Evolutionary conservation across 768 basidiomycete genomes (phyloP), one percentile per base, ranked within the genome.

Genomic region (Suillus luteus): DNA sequence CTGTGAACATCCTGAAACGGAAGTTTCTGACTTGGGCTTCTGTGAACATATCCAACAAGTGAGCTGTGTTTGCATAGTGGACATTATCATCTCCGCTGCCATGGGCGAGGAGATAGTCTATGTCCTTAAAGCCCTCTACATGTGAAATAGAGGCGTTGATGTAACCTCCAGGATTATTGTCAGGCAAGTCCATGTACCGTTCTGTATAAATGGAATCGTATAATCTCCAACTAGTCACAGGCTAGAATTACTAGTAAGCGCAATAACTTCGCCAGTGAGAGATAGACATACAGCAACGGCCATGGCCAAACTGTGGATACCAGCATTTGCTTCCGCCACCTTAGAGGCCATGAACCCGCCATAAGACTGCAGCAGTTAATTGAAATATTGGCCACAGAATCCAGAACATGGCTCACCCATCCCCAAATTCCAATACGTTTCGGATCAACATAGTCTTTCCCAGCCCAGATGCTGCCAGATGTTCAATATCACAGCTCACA

Each of bases 41-140:
- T 0, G 95, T 98, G 68, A 99, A 85, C 88, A 97, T 95, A 76
- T 99, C 96, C 41, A 99, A 77, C 70, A 99, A 72, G 68, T 92
- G 92, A 14, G 95, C 95, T 61, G 91, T 88, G 77, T 99, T 96
- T 44, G 91, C 86, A 70, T 86, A 95, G 76, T 99, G 97, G 52
- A 99, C 95, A 71, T 99, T 99, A 73, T 99, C 96, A 73, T 99
- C 96, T 10, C 90, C 96, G 68, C 89, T 94, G 37, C 97, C 97
- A 70, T 98, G 96, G 11, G 91, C 92, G 60, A 98, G 85, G 58
- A 96, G 75, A 74, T 85, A 99, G 67, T 94, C 85, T 37, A 89
- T 82, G 63, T 91, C 80, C 66, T 85, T 78, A 82, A 99, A 99
- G 3, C 89, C 94, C 11, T 89, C 89, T 57, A 97, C 94, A 71